Evolutionary conservation across 1,284 basidiomycete species (phyloP).

Genomic region (Singerocomus inundabilis): DNA sequence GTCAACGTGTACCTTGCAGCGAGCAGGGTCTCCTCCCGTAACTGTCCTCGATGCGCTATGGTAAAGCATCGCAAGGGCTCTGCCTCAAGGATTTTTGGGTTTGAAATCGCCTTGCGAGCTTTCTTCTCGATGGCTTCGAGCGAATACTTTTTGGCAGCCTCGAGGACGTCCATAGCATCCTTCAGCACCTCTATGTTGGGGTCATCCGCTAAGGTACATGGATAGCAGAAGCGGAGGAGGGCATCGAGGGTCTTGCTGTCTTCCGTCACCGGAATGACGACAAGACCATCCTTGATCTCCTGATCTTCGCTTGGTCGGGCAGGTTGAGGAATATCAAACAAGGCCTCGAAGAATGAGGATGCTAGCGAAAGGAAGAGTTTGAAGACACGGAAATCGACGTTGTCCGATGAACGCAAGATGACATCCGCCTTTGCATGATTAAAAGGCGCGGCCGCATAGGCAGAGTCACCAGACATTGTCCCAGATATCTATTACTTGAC

Average conservation of each 20-base stretch:
- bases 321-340: conserved; percentile 17
- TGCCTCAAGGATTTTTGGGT: conserved; percentile 11
- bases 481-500: neutral
- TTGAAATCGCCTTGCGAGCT: conserved; percentile 11
- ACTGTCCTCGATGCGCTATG: conserved; percentile 8
- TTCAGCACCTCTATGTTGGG: conserved; percentile 10
- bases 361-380: conserved; percentile 16
- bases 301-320: neutral
- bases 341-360: conserved; percentile 14
- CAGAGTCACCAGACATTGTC: neutral
- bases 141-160: conserved; percentile 19
- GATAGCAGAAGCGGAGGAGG: conserved; percentile 24
- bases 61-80: conserved; percentile 22
- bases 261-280: conserved; percentile 15
- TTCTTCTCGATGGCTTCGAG: conserved; percentile 19
- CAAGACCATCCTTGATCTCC: conserved; percentile 6
- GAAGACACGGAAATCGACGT: conserved; percentile 10
- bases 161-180: conserved; percentile 11
- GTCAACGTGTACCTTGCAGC: conserved; percentile 22
- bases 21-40: conserved; percentile 13
- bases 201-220: conserved; percentile 20
- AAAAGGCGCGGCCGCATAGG: conserved; percentile 6
- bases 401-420: conserved; percentile 13
- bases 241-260: conserved; percentile 14
- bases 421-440: conserved; percentile 13